Base-by-base conservation (phyloP, 805 yeast genomes). In the Kluyveromyces aestuarii region DNA sequence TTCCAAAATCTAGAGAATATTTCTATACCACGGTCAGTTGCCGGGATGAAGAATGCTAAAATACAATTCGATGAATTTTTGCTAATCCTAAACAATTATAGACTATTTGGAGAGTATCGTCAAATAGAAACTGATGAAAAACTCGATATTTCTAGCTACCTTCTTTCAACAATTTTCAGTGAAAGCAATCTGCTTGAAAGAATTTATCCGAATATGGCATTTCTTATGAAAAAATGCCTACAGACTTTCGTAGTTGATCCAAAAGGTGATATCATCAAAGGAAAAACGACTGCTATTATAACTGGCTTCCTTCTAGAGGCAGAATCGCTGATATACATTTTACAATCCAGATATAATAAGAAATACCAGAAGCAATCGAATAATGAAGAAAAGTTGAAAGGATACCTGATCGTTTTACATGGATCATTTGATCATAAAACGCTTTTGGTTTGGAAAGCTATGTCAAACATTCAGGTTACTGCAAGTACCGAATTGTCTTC, bases 131-230 rank as follows among this genome's bases (percentile, higher is more conserved):
- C 47, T 25, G 38, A 18, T 5, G 46, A 44, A 36, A 11, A 36
- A 16, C n/a, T 44, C 9, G 16, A 36, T 16, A 35, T 53, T 7
- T 50, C 52, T 6, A n/a, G 49, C 6, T 46, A 41, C 7, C 46
- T 59, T 2, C 42, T 60, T 14, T 38, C 47, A 11, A 47, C 49
- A 6, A 52, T 58, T 16, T 39, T 62, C 8, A 44, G 40, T 9
- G 21, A 53, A n/a, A 52, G 53, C 33, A 49, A 49, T 41, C 47
- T 47, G 47, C 37, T 60, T 14, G 37, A 48, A 35, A 21, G 37
- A 19, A 46, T 59, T 33, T 57, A 59, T 42, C 66, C 66, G 7
- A 54, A 52, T 27, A 44, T 60, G 10, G 37, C 43, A 8, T 18
- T 27, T 5, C 49, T 46, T 21, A 39, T 50, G 13, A 41, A 13